Percentiles rank a stretch among this genome's conserved stretches.
Evolutionary conservation across 2,329 filamentous ascomycete species (phyloP).

Genomic region (Cladosporium sp.): DNA sequence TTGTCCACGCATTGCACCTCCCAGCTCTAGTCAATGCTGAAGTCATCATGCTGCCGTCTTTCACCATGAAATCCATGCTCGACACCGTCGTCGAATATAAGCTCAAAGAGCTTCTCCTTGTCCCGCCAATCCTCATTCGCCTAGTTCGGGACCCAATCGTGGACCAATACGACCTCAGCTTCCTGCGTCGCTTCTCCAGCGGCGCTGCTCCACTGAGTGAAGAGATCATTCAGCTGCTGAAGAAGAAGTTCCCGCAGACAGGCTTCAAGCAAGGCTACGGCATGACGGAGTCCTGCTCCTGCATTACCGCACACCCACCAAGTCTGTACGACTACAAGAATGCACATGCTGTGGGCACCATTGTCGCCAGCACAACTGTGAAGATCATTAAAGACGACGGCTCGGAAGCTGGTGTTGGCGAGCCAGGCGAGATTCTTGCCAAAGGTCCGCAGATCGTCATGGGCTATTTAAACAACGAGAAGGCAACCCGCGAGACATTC

Average conservation of each 20-base stretch:
- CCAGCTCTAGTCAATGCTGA: constrained; percentile 62
- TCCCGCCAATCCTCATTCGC: constrained; percentile 59
- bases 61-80: constrained; percentile 59
- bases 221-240: constrained; percentile 55
- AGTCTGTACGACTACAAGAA: constrained; percentile 55
- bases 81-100: constrained; percentile 49
- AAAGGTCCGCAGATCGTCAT: constrained; percentile 26
- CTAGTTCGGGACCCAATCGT: constrained; percentile 55
- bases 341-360: constrained; percentile 52
- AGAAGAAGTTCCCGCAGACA: constrained; percentile 54
- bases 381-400: constrained; percentile 57
- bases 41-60: constrained; percentile 61
- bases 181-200: constrained; percentile 54
- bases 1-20: constrained; percentile 60
- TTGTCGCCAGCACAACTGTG: constrained; percentile 57
- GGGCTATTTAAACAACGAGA: constrained; percentile 26
- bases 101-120: constrained; percentile 54
- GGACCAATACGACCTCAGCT: constrained; percentile 53
- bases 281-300: constrained; percentile 63
- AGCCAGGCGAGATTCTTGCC: constrained; percentile 44
- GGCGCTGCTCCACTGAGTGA: constrained; percentile 57
- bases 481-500: constrained; percentile 40
- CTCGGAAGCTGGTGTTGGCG: constrained; percentile 47
- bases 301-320: constrained; percentile 59
- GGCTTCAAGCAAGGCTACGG: constrained; percentile 65